A percentile compares a stretch with the other conserved stretches of the same genome.
phyloP scores from a whole-genome alignment of 1,139 yeast genomes.

The Geotrichum carabidarum region DNA sequence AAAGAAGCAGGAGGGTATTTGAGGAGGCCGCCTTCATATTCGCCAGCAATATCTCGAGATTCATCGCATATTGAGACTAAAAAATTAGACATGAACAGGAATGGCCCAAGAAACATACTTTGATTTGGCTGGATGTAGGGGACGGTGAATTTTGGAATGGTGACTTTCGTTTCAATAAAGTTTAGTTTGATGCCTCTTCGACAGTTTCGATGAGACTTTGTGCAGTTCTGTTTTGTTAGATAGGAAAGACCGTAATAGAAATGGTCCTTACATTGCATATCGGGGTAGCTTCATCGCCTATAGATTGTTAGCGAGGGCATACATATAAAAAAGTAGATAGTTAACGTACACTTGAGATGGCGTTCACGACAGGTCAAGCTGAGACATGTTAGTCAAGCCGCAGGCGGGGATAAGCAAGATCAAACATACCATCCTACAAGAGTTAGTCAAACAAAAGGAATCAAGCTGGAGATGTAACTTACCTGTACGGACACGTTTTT shows the following conservation, averaged over 20 bases:
- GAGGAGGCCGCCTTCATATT: constrained; percentile 20
- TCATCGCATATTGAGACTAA: constrained; percentile 20
- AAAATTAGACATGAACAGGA: neutral
- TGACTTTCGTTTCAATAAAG: constrained; percentile 21
- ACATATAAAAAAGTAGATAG: neutral
- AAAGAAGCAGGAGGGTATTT: constrained; percentile 13
- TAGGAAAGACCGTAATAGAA: neutral
- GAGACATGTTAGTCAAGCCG: neutral
- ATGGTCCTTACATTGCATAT: constrained; percentile 15
- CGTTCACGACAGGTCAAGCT: constrained; percentile 22
- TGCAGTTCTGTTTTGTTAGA: constrained; percentile 15
- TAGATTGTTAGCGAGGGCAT: neutral
- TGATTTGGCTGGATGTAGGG: constrained; percentile 10
- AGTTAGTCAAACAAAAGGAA: neutral
- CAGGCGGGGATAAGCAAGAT: neutral
- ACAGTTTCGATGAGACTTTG: constrained; percentile 19
- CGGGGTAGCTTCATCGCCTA: constrained; percentile 20
- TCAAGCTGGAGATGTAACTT: neutral
- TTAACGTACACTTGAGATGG: constrained; percentile 19
- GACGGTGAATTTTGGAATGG: constrained; percentile 15
- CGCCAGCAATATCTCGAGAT: constrained; percentile 21
- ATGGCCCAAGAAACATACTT: neutral
- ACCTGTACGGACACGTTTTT: constrained; percentile 18
- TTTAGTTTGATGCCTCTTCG: constrained; percentile 21
- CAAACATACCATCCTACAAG: constrained; percentile 6